Evolutionary conservation across 2,329 filamentous ascomycete genomes (phyloP), one percentile per base, ranked within the genome.

Genomic region (Achaetomium macrosporum): DNA sequence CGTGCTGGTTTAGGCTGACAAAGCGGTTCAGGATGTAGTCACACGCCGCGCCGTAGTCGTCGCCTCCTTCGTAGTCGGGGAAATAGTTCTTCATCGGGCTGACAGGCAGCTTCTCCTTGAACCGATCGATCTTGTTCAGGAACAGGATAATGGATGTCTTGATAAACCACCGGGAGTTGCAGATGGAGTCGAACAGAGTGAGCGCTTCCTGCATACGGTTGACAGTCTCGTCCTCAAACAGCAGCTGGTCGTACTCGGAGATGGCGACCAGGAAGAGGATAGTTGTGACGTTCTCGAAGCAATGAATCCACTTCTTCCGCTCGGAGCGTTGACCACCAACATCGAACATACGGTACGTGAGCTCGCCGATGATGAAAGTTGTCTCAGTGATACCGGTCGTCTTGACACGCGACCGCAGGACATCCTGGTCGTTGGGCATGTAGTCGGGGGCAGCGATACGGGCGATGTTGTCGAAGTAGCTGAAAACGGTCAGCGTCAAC

Each of bases 1-100:
- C 93, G 71, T 96, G 92, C 74, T 97, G 93, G 77, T 99, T 99
- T 69, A 99, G 78, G 69, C 88, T 93, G 65, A 97, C 93, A 73
- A 99, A 99, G 69, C 93, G 84, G 81, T 97, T 97, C 58, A 99
- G 82, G 66, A 99, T 97, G 76, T 99, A 99, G 72, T 99, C 92
- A 76, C 93, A 99, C 36, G 93, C 93, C 47, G 90, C 87, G 39
- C 87, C 85, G 68, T 99, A 99, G 73, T 99, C 92, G 63, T 95
- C 87, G 63, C 93, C 93, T 62, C 92, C 89, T 76, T 97, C 92
- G 71, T 90, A 93, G 66, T 93, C 88, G 39, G 88, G 87, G 77
- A 92, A 92, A 72, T 91, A 90, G 71, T 88, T 89, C 71, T 88
- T 88, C 75, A 93, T 88, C n/a, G 88, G 85, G 67, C 86, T 90